Conservation (phyloP, 352 stramenopile species). For the Globisporangium uncinulatum region DNA sequence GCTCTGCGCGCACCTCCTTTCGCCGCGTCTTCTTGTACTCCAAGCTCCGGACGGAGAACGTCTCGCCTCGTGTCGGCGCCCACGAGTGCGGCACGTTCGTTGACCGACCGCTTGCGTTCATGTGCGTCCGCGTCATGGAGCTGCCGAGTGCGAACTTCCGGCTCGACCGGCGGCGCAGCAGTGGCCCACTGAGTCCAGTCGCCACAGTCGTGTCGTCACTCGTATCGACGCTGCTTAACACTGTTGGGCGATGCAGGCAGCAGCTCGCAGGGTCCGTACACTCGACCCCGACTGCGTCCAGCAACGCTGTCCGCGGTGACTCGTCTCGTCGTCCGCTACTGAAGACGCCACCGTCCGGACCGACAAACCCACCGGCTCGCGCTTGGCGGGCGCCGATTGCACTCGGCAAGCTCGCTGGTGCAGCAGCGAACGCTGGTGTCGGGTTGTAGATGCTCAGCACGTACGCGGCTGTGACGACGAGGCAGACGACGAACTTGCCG, state of each 20-base stretch:
- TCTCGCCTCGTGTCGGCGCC: slow-evolving; percentile 42
- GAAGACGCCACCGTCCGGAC: neutral
- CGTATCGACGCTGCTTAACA: neutral
- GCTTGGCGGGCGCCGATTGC: too few species aligned
- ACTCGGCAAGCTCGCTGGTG: too few species aligned
- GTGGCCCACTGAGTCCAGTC: neutral
- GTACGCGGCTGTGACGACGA: slow-evolving; percentile 40
- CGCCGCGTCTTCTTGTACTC: slow-evolving; percentile 82
- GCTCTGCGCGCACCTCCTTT: slow-evolving; percentile 44
- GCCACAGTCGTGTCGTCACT: neutral
- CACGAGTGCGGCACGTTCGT: slow-evolving; percentile 55
- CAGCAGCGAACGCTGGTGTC: neutral
- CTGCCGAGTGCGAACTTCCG: slow-evolving; percentile 50
- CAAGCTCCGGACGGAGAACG: slow-evolving; percentile 60
- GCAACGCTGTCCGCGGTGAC: slow-evolving; percentile 10
- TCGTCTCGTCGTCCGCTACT: neutral
- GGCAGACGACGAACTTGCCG: slow-evolving; percentile 53
- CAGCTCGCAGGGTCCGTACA: slow-evolving; percentile 31
- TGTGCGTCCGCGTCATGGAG: slow-evolving; percentile 47
- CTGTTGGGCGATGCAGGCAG: slow-evolving; percentile 37
- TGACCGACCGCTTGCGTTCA: slow-evolving; percentile 35
- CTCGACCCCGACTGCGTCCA: slow-evolving; percentile 26
- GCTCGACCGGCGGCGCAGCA: slow-evolving; percentile 1
- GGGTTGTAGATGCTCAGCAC: slow-evolving; percentile 56
- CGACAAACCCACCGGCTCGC: neutral